Evolutionary conservation across 345 rosid species (phyloP).

Genomic region (Conringia planisiliqua): DNA sequence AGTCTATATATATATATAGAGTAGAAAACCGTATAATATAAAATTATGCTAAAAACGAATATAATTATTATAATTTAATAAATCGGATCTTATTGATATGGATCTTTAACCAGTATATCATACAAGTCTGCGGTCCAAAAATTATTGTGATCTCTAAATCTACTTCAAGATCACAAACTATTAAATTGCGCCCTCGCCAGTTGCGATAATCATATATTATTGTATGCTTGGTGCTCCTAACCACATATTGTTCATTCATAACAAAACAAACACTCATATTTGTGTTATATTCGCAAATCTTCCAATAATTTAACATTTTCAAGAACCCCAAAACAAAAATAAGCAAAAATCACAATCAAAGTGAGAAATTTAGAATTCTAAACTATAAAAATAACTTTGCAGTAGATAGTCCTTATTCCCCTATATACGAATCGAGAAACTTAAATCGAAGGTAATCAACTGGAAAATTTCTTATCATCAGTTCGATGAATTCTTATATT

Average conservation of each 20-base stretch:
- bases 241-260: background rate
- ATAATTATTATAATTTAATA: no score
- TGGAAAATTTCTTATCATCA: background rate
- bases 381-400: background rate
- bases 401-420: background rate
- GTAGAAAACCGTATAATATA: no score
- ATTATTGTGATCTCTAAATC: background rate
- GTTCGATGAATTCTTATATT: background rate
- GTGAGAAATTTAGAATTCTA: background rate
- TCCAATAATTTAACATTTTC: background rate
- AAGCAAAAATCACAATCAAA: background rate
- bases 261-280: background rate
- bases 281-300: background rate
- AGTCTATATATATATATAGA: no score
- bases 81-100: no score
- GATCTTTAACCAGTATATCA: no score
- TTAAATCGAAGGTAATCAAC: background rate
- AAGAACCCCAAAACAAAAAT: background rate
- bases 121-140: background rate
- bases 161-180: background rate
- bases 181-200: background rate
- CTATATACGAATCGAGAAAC: background rate
- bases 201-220: background rate
- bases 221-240: background rate
- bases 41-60: no score